Conservation (phyloP, 805 yeast species). For the Hanseniaspora lachancei region DNA sequence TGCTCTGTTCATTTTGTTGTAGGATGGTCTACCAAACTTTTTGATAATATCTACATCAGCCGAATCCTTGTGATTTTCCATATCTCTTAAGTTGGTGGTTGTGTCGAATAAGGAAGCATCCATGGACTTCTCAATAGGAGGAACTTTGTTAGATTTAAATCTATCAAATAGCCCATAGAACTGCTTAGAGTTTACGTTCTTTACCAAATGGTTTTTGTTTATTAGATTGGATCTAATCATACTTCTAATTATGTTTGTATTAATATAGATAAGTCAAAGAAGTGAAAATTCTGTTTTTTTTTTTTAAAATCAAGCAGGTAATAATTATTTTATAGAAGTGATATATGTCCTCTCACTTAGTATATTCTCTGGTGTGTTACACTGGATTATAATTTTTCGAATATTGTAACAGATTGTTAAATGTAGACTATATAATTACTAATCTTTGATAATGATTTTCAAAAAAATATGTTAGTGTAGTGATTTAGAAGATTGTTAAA, state of each 20-base stretch:
- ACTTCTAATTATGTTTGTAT: background rate
- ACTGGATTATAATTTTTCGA: no score
- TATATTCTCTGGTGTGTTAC: no score
- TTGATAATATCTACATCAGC: constrained; percentile 4
- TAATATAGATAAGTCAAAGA: no score
- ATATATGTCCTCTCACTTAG: no score
- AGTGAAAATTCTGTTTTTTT: background rate
- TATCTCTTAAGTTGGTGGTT: background rate
- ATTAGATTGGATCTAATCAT: background rate
- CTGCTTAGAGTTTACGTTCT: background rate
- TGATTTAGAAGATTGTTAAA: no score
- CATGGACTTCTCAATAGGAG: background rate
- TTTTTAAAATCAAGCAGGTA: background rate
- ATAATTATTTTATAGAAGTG: no score
- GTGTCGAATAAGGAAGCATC: background rate
- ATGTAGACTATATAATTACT: no score
- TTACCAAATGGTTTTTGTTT: background rate
- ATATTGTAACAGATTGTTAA: no score
- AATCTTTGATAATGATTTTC: no score
- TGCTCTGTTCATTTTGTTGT: constrained; percentile 2
- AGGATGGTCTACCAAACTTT: constrained; percentile 8
- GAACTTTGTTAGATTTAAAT: constrained; percentile 5
- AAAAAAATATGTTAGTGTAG: no score
- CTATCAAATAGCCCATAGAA: constrained; percentile 4
- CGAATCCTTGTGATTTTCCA: background rate